These are phyloP conservation scores for Botryotinia convoluta DNA, from an alignment of 2,329 filamentous ascomycete genomes.

Conservation along the genomic window DNA sequence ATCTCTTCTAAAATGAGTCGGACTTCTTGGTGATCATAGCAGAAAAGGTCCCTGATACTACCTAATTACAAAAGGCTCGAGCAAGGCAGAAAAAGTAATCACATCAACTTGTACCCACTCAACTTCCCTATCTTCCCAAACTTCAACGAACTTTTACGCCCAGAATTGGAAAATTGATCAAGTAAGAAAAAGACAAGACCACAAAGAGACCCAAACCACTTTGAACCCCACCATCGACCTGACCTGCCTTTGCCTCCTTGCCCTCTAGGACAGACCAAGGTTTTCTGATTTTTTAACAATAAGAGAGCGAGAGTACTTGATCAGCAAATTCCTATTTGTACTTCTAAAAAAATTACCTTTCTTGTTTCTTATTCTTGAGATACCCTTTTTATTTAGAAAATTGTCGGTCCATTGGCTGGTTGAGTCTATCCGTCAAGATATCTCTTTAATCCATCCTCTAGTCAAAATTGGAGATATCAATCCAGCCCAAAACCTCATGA, in stretches of 20 bases:
- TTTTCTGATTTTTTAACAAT: background rate
- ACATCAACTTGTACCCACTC: background rate
- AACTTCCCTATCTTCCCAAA: background rate
- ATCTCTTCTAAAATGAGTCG: background rate
- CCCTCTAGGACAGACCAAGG: background rate
- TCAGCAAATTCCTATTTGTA: background rate
- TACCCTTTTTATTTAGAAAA: constrained; percentile 10
- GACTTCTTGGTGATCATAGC: constrained; percentile 2
- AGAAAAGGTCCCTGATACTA: background rate
- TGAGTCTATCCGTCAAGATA: background rate
- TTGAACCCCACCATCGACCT: constrained; percentile 9
- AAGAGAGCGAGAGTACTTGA: background rate
- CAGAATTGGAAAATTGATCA: background rate
- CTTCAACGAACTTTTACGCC: background rate
- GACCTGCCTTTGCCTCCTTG: background rate
- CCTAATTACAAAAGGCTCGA: background rate
- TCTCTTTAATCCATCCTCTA: background rate
- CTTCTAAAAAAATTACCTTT: background rate
- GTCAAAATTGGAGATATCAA: background rate
- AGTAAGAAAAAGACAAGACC: background rate
- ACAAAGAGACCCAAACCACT: constrained; percentile 4
- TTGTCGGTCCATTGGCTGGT: background rate
- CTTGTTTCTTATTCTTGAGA: background rate
- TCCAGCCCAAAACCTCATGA: background rate
- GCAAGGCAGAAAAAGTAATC: background rate